Evolutionary conservation across 176 grass and related monocot genomes (phyloP).

Genomic region (Musa itinerans): DNA sequence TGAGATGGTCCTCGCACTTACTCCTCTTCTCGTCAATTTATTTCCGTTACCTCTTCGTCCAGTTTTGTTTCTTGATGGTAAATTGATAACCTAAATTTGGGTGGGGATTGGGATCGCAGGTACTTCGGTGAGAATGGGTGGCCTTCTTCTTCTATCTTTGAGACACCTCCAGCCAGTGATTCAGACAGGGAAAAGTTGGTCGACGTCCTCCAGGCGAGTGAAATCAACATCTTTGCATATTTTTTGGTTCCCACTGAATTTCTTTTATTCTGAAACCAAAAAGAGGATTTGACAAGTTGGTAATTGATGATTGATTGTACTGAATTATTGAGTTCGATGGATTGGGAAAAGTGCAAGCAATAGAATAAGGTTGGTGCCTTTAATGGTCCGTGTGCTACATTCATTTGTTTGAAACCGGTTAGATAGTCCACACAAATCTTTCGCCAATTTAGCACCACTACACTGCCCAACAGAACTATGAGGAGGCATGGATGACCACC

Average conservation of each 20-base stretch:
- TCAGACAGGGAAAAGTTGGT: conserved; percentile 70
- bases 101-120: conserved; percentile 24
- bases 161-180: conserved; percentile 52
- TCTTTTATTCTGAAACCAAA: neutral
- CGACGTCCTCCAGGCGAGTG: conserved; percentile 70
- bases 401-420: too few species aligned
- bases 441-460: too few species aligned
- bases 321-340: neutral
- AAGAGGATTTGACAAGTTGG: neutral
- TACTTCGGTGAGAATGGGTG: conserved; percentile 87
- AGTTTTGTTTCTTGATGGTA: conserved; percentile 22
- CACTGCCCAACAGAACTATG: too few species aligned
- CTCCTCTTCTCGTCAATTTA: neutral
- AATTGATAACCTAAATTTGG: neutral
- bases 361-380: too few species aligned
- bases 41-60: conserved; percentile 11
- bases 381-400: too few species aligned
- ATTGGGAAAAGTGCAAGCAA: too few species aligned
- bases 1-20: conserved; percentile 56
- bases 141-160: conserved; percentile 74
- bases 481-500: too few species aligned
- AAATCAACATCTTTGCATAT: neutral
- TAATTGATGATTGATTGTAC: neutral
- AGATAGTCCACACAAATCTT: too few species aligned
- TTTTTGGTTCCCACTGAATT: neutral